phyloP scores from a whole-genome alignment of 139 green algal genomes.

The Chlamydomonas schloesseri region DNA sequence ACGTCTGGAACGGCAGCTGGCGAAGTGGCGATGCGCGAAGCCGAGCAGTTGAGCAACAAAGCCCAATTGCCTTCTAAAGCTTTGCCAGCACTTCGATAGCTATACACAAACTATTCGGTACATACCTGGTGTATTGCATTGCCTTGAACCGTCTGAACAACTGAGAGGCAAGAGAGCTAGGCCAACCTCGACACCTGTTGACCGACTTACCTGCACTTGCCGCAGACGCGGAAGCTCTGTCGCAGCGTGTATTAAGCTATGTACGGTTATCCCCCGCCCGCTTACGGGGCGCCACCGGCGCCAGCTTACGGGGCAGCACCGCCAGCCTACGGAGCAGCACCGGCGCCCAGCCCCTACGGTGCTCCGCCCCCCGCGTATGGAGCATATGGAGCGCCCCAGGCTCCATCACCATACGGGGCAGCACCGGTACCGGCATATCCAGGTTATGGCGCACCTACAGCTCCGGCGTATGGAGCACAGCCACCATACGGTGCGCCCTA shows the following conservation, averaged over 20 bases:
- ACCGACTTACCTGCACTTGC: too few relatives aligned
- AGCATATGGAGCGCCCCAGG: background rate
- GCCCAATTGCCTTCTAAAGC: too few relatives aligned
- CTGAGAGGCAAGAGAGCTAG: too few relatives aligned
- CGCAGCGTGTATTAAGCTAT: background rate
- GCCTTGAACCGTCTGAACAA: too few relatives aligned
- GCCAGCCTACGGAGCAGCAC: background rate
- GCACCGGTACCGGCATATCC: background rate
- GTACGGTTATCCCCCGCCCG: constrained; percentile 21
- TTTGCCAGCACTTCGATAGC: too few relatives aligned
- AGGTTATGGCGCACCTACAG: background rate
- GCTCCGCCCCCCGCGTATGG: background rate
- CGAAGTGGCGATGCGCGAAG: too few relatives aligned
- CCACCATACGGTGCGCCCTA: background rate
- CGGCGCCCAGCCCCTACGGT: background rate
- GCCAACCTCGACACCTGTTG: too few relatives aligned
- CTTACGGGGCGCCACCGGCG: constrained; percentile 1
- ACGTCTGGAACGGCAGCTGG: too few relatives aligned
- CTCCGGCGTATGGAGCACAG: background rate
- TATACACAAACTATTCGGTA: too few relatives aligned
- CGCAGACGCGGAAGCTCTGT: background rate
- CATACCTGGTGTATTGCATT: too few relatives aligned
- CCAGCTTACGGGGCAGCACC: background rate
- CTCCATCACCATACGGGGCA: background rate
- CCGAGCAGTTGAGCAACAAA: too few relatives aligned